Evolutionary conservation across 2,329 filamentous ascomycete species (phyloP).

Genomic region (Trichocomaceae sp.): DNA sequence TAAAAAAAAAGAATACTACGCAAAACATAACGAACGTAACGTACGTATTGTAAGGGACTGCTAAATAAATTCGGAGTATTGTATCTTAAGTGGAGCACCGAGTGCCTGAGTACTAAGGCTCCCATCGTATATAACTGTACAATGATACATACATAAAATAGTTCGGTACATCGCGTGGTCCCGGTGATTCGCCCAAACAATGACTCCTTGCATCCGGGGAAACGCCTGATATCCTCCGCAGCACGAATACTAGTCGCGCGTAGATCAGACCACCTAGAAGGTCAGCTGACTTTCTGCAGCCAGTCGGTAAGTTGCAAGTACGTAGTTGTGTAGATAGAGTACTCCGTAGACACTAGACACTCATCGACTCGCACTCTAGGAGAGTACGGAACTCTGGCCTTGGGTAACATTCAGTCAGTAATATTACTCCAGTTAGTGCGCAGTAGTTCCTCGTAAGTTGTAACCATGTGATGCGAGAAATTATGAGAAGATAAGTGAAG

Average conservation of each 20-base stretch:
- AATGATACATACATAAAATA: too few relatives aligned
- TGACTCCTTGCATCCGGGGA: conserved; percentile 8
- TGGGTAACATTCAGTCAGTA: not conserved
- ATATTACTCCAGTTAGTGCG: too few relatives aligned
- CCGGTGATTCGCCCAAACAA: not conserved
- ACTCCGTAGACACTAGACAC: too few relatives aligned
- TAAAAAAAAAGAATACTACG: not conserved
- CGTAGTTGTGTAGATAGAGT: too few relatives aligned
- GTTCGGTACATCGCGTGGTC: conserved; percentile 4
- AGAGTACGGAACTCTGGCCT: too few relatives aligned
- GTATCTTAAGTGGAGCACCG: too few relatives aligned
- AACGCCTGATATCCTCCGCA: not conserved
- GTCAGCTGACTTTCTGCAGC: not conserved
- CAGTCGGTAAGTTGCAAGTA: not conserved
- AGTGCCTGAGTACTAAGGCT: too few relatives aligned
- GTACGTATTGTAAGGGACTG: too few relatives aligned
- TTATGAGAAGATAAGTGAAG: too few relatives aligned
- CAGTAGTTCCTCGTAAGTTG: not conserved
- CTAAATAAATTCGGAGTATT: too few relatives aligned
- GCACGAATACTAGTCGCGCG: not conserved
- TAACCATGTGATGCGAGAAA: too few relatives aligned
- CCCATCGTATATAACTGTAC: not conserved
- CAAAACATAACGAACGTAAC: not conserved
- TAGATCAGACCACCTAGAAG: not conserved
- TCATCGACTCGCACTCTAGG: too few relatives aligned